These are phyloP conservation scores for Papiliotrema terrestris DNA, from an alignment of 1,284 basidiomycete species.

Conservation along the genomic window DNA sequence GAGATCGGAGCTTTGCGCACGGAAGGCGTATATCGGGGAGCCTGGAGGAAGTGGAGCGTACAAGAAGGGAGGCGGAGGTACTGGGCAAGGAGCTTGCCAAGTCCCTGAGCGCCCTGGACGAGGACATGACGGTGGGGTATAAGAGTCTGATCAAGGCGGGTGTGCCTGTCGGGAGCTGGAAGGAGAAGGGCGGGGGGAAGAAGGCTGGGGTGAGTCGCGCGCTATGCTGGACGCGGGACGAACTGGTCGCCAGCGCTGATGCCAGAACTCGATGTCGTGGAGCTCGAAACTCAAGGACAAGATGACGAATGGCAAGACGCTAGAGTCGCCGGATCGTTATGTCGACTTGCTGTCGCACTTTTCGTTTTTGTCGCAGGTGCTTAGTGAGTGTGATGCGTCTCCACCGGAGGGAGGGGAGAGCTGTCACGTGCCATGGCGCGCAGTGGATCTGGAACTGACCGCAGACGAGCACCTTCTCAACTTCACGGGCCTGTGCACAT, in stretches of 20 bases:
- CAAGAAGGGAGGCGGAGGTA: conserved; percentile 56
- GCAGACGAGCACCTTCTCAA: conserved; percentile 77
- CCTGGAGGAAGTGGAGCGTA: background rate
- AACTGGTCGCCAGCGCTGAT: background rate
- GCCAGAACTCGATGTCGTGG: conserved; percentile 55
- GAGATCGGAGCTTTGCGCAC: conserved; percentile 56
- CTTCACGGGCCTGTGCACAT: conserved; percentile 57
- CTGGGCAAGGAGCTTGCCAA: conserved; percentile 58
- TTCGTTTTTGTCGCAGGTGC: conserved; percentile 69
- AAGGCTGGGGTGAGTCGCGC: conserved; percentile 62
- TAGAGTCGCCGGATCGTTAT: conserved; percentile 83
- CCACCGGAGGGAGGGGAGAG: no score
- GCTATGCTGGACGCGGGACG: background rate
- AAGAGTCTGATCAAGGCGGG: conserved; percentile 91
- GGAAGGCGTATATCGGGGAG: conserved; percentile 51
- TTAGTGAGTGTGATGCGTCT: conserved; percentile 49
- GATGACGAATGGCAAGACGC: conserved; percentile 88
- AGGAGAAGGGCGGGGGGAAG: conserved; percentile 62
- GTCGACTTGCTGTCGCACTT: conserved; percentile 72
- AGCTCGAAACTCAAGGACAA: conserved; percentile 81
- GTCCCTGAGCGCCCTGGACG: conserved; percentile 67
- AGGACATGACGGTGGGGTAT: conserved; percentile 74
- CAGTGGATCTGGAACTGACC: background rate
- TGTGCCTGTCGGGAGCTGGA: conserved; percentile 56
- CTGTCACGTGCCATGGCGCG: background rate